These are phyloP conservation scores for Flaveria brownii DNA, from an alignment of 129 eudicot genomes.

Conservation along the genomic window DNA sequence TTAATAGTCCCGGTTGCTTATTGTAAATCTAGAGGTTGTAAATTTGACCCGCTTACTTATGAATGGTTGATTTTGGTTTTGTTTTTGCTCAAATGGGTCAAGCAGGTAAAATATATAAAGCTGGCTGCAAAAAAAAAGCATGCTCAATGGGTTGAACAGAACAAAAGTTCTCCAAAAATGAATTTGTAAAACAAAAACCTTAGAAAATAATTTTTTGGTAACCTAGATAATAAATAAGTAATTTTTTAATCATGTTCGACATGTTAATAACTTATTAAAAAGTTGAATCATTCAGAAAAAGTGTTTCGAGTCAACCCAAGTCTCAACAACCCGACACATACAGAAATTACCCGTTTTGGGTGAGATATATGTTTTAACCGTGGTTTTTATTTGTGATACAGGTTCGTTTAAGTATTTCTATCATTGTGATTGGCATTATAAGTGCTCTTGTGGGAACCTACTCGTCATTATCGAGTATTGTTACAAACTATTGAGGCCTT, in stretches of 20 bases:
- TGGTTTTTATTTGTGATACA: constrained; percentile 21
- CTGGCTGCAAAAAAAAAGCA: neutral
- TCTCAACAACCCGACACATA: too few species aligned
- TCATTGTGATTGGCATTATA: constrained; percentile 55
- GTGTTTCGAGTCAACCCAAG: neutral
- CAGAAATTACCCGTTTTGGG: neutral
- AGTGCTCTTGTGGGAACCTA: constrained; percentile 69
- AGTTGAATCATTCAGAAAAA: neutral
- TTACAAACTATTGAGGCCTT: constrained; percentile 34
- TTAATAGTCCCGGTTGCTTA: neutral
- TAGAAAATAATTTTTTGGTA: neutral
- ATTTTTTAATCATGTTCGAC: neutral
- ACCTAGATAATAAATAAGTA: neutral
- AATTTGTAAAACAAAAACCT: neutral
- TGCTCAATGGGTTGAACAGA: neutral
- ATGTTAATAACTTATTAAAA: neutral
- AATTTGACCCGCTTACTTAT: neutral
- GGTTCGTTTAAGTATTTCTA: constrained; percentile 50
- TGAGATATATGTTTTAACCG: too few species aligned
- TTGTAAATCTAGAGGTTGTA: neutral
- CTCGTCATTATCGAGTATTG: constrained; percentile 48
- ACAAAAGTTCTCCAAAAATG: neutral
- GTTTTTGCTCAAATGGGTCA: neutral
- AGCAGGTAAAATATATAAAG: neutral
- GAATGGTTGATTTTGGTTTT: neutral